Conservation (phyloP, 257 asterid species). For the Agastache rugosa region DNA sequence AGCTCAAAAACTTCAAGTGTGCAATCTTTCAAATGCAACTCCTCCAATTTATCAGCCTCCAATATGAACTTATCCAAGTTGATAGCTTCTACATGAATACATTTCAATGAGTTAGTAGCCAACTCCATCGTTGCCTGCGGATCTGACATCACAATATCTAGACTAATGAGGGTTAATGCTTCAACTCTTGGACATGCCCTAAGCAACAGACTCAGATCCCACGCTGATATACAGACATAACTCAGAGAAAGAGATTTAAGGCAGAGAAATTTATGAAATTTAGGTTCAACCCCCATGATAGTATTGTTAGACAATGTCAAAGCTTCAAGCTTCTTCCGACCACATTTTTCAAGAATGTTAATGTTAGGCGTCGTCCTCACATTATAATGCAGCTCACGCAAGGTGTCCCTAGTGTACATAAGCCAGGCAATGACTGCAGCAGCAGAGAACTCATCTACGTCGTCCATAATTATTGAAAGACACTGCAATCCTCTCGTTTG, state of each 20-base stretch:
- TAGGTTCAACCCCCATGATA: too few species aligned
- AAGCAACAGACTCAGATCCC: slow-evolving; percentile 64
- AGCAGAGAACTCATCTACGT: too few species aligned
- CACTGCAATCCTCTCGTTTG: too few species aligned
- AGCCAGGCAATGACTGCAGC: too few species aligned
- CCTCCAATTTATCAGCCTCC: slow-evolving; percentile 82
- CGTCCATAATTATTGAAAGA: too few species aligned
- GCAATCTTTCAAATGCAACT: slow-evolving; percentile 81
- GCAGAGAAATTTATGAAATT: slow-evolving; percentile 67
- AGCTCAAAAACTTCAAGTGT: slow-evolving; percentile 81
- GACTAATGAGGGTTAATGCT: slow-evolving; percentile 61
- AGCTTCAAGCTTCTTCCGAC: slow-evolving; percentile 71
- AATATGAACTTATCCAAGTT: slow-evolving; percentile 80
- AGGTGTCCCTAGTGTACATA: too few species aligned
- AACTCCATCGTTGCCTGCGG: slow-evolving; percentile 75
- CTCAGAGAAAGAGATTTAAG: slow-evolving; percentile 66
- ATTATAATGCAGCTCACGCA: too few species aligned
- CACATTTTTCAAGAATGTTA: slow-evolving; percentile 80
- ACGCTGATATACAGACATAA: slow-evolving; percentile 74
- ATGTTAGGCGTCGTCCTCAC: slow-evolving; percentile 51
- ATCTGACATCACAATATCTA: slow-evolving; percentile 85
- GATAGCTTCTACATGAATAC: slow-evolving; percentile 74
- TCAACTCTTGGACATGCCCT: slow-evolving; percentile 75
- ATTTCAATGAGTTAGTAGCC: slow-evolving; percentile 70
- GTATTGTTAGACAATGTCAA: too few species aligned